Conservation (phyloP, 1,284 basidiomycete species). For the Phaffia rhodozyma region DNA sequence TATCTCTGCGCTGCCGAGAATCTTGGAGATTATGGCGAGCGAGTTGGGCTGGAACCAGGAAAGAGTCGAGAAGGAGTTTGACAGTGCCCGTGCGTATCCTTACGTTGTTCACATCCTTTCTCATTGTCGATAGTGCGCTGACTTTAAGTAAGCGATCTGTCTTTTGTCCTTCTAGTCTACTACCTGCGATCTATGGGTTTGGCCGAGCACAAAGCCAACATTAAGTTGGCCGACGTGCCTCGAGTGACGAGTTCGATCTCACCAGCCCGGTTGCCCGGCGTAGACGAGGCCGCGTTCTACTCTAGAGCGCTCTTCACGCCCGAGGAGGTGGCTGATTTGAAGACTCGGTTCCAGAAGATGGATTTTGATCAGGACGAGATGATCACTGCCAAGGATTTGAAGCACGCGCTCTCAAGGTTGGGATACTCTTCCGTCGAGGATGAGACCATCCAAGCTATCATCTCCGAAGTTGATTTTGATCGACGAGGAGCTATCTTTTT, state of each 20-base stretch:
- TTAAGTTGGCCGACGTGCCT: constrained; percentile 31
- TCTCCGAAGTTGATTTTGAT: constrained; percentile 60
- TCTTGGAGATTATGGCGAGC: constrained; percentile 82
- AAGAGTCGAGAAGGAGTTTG: constrained; percentile 50
- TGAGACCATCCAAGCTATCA: constrained; percentile 55
- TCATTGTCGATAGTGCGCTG: too few relatives aligned
- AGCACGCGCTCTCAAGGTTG: constrained; percentile 33
- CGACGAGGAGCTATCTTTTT: constrained; percentile 48
- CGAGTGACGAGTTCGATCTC: constrained; percentile 28
- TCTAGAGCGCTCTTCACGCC: constrained; percentile 53
- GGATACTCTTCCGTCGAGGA: constrained; percentile 28
- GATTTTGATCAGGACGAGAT: constrained; percentile 36
- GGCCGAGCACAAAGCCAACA: constrained; percentile 29
- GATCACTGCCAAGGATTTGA: constrained; percentile 32
- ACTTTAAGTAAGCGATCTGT: too few relatives aligned
- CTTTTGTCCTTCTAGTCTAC: constrained; percentile 28
- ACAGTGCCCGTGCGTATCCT: constrained; percentile 32
- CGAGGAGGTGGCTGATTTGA: constrained; percentile 54
- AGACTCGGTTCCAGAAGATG: constrained; percentile 44
- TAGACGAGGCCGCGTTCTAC: constrained; percentile 37
- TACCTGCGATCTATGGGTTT: constrained; percentile 71
- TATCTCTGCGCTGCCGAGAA: constrained; percentile 67
- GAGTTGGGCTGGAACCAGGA: constrained; percentile 65
- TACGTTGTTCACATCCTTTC: too few relatives aligned
- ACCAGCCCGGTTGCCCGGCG: constrained; percentile 21